Base-by-base conservation (phyloP, 2,329 filamentous ascomycete species). In the Chrysoporthe cubensis region DNA sequence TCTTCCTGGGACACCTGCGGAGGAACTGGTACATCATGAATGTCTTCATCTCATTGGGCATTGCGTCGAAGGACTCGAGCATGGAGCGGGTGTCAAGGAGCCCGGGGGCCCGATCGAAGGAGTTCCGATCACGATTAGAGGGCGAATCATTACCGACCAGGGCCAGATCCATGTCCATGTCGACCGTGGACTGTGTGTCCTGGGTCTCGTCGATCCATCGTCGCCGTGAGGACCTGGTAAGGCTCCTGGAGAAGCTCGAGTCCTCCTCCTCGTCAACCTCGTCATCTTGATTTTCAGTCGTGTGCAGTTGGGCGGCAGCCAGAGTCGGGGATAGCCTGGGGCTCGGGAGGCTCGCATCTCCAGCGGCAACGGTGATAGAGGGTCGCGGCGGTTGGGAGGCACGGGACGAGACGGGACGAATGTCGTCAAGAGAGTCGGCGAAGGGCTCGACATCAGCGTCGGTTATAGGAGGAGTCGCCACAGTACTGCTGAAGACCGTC, bases 11-110 rank as follows among this genome's bases (percentile, higher is more conserved):
- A 75, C 94, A 98, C 59, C 96, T 87, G 66, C 93, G 90, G 37
- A 99, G 85, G 66, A 99, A 88, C 76, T 99, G 95, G 76, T 96
- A 98, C 89, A 99, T 97, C 80, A 99, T 90, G 76, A 97, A 97
- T 0, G 91, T 92, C 80, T 99, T 96, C 87, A 99, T 89, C 74
- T 96, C 91, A 57, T 92, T 88, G 1, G 95, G 94, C 85, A 99
- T 91, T 7, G 91, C 87, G 77, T 98, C 95, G 74, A 98, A 99
- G 2, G 90, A 90, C 73, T 97, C 92, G 18, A 99, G 81, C 84
- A 99, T 92, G 18, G 85, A 87, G 8, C 92, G 92, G n/a, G 95
- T 91, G 73, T 96, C 92, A 80, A 94, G 87, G 26, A 95, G 78
- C 26, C 76, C 78, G 78, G 85, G 75, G 62, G 76, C 72, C 65